Base-by-base conservation (phyloP, 2,329 filamentous ascomycete species). In the Apiospora malaysiana region DNA sequence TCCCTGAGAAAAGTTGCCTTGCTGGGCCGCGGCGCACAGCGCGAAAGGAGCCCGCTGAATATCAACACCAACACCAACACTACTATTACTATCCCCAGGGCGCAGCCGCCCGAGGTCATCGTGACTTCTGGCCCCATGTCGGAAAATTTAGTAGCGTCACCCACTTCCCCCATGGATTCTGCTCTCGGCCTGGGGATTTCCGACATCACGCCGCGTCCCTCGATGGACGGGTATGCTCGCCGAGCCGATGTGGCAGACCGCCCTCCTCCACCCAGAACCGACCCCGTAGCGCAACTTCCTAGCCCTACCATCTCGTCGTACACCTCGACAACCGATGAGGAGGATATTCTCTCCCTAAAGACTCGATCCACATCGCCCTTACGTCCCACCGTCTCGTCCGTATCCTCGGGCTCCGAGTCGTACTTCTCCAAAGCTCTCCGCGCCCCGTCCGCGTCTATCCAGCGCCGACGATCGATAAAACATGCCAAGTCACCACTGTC, bases 1-100 rank as follows among this genome's bases (percentile, higher is more conserved):
- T 97, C 95, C 14, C 85, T 98, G 79, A 89, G 95, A 72, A 97
- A 97, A 82, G 94, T 93, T 14, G 94, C 94, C 37, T 85, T 97
- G 67, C 86, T 97, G 23, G 93, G 94, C 21, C 92, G 92, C 73
- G 91, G 92, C 72, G 89, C 86, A 70, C 90, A 88, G 79, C 86
- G 88, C 72, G 90, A 89, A 75, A 86, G 82, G 77, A 87, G 83
- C 74, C 79, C 82, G 23, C 76, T 86, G 71, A 81, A 79, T 25
- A 84, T 81, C 25, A 79, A 80, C 32, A 78, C 80, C 46, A 73
- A 76, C 32, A 71, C 76, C 27, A 70, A 76, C 49, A 75, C 74
- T 25, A 68, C 73, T 5, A 45, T 45, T 45, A 63, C 72, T 47
- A 51, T 9, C 66, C 63, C 21, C n/a, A 46, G 37, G 32, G 42